phyloP scores from a whole-genome alignment of 116 monocot species.

The Phalaenopsis hybrid region DNA sequence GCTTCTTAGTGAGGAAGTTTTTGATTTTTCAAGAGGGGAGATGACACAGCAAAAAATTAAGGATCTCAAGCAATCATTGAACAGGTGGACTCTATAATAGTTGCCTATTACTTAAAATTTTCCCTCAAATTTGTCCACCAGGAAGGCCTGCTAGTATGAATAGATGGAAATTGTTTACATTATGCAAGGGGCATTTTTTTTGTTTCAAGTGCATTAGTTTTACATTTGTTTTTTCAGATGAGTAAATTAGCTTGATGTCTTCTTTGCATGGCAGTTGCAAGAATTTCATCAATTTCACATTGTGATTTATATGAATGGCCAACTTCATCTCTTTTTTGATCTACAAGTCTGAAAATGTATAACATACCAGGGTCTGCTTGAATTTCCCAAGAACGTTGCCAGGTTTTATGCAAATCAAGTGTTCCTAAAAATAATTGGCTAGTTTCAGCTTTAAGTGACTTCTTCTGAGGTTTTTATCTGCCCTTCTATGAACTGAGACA shows the following conservation, averaged over 20 bases:
- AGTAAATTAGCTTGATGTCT: neutral
- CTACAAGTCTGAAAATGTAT: neutral
- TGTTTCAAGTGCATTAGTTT: constrained; percentile 3
- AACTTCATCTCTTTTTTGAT: neutral
- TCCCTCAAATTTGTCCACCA: neutral
- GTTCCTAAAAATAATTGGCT: neutral
- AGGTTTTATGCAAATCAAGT: neutral
- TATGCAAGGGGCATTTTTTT: neutral
- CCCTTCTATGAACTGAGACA: neutral
- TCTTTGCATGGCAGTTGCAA: neutral
- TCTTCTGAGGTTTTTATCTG: constrained; percentile 1
- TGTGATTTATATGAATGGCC: neutral
- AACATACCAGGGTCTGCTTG: neutral
- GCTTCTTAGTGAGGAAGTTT: constrained; percentile 99
- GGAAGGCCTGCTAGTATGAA: neutral
- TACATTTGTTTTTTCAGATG: neutral
- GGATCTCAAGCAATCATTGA: constrained; percentile 84
- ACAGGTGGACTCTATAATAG: constrained; percentile 44
- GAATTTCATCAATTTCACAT: neutral
- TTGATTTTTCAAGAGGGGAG: constrained; percentile 98
- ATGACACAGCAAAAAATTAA: constrained; percentile 98
- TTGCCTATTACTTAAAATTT: neutral
- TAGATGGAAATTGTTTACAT: neutral
- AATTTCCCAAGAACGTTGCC: neutral
- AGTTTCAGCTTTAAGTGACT: neutral